A percentile compares a stretch with the other conserved stretches of the same genome.
Conservation (phyloP, 306 rosid species). For the Begonia fuchsioides region DNA sequence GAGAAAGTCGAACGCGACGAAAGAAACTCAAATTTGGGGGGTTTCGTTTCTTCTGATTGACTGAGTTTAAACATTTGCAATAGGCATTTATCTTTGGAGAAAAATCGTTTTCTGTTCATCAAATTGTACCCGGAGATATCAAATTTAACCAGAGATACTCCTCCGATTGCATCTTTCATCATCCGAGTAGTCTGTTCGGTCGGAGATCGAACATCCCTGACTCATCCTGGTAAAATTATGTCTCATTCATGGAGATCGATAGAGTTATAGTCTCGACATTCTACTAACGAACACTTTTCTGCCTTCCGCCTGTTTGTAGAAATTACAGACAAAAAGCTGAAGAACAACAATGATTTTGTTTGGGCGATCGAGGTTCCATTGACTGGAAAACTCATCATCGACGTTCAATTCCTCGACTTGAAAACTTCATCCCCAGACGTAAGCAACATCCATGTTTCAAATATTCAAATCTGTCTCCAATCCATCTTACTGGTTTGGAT, state of each 20-base stretch:
- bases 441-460: not conserved
- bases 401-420: constrained; percentile 88
- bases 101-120: constrained; percentile 58
- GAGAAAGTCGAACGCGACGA: not conserved
- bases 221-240: constrained; percentile 62
- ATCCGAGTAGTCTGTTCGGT: constrained; percentile 59
- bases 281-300: not conserved
- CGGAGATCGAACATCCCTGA: constrained; percentile 62
- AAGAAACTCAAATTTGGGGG: no score
- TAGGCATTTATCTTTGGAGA: constrained; percentile 92
- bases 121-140: constrained; percentile 81
- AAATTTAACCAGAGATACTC: constrained; percentile 66
- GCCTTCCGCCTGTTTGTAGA: constrained; percentile 27
- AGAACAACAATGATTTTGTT: constrained; percentile 73
- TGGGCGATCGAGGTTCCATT: constrained; percentile 92
- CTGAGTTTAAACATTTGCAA: no score
- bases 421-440: constrained; percentile 59
- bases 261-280: not conserved
- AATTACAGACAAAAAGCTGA: constrained; percentile 58
- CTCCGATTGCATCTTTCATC: constrained; percentile 86
- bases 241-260: not conserved
- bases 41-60: no score
- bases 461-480: not conserved
- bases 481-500: not conserved
- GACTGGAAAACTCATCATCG: constrained; percentile 88